These are phyloP conservation scores for Musa balbisiana DNA, from an alignment of 202 grass and related monocot species.

Conservation along the genomic window DNA sequence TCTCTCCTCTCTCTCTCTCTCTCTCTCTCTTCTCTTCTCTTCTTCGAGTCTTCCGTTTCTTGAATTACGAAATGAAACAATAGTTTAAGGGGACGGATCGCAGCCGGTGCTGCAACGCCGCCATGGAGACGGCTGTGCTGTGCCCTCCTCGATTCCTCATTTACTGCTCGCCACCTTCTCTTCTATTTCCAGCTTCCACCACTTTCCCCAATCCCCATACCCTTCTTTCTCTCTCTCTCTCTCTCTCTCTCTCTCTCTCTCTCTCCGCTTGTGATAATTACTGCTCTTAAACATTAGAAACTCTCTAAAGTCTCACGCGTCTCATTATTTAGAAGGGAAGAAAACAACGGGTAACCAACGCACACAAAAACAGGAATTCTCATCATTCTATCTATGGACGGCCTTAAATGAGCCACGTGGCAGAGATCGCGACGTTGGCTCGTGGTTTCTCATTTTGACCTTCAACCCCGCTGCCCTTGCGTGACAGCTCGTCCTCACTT, in stretches of 20 bases:
- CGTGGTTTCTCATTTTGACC: too few species aligned
- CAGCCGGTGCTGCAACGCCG: conserved; percentile 62
- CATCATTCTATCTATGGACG: too few species aligned
- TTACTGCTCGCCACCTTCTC: not conserved
- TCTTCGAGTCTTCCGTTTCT: not conserved
- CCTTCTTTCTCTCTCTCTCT: not conserved
- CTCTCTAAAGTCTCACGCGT: not conserved
- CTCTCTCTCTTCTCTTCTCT: too few species aligned
- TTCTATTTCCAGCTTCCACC: not conserved
- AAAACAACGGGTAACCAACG: not conserved
- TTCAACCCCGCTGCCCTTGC: too few species aligned
- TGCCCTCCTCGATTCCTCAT: not conserved
- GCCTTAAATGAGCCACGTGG: too few species aligned
- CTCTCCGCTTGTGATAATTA: not conserved
- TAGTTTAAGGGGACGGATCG: conserved; percentile 14
- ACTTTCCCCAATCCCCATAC: conserved; percentile 2
- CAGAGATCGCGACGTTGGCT: too few species aligned
- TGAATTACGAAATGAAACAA: not conserved
- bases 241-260: not conserved
- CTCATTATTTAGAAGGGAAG: not conserved
- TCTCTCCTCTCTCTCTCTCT: not conserved
- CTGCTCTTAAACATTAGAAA: not conserved
- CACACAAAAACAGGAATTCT: too few species aligned
- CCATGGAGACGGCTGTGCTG: conserved; percentile 45
- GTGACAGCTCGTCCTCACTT: too few species aligned